Evolutionary conservation across 208 protist genomes (phyloP).

Genomic region (Histomonas meleagridis): DNA sequence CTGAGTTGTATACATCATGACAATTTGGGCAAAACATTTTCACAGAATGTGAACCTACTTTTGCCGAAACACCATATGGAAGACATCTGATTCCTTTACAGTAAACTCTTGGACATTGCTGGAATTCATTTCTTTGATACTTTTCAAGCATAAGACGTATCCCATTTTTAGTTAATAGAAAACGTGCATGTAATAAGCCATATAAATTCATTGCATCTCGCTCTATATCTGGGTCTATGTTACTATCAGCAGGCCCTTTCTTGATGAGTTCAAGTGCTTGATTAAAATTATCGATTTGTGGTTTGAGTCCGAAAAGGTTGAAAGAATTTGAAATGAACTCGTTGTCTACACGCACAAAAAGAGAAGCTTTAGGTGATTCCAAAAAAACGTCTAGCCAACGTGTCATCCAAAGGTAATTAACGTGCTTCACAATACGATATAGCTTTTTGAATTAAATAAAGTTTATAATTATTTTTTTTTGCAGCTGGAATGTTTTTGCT

Average conservation of each 20-base stretch:
- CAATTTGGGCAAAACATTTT: conserved; percentile 24
- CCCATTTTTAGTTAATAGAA: neutral
- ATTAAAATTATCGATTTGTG: neutral
- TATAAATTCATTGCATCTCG: neutral
- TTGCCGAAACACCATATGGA: neutral
- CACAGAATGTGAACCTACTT: neutral
- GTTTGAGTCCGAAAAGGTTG: neutral
- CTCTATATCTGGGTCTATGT: neutral
- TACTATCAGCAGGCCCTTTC: no score
- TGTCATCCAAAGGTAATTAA: no score
- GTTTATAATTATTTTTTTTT: no score
- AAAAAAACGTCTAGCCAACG: neutral
- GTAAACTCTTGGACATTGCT: neutral
- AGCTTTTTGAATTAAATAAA: no score
- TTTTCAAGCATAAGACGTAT: neutral
- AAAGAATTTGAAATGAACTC: neutral
- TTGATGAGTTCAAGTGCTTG: neutral
- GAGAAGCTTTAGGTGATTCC: neutral
- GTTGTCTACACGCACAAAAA: neutral
- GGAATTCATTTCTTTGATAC: neutral
- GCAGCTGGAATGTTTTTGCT: no score
- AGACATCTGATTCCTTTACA: neutral
- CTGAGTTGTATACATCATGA: neutral
- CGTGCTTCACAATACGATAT: no score
- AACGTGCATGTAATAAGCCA: neutral